Percentiles rank a stretch among this genome's conserved stretches.
phyloP scores from a whole-genome alignment of 2,329 filamentous ascomycete species.

The Claviceps humidiphila region DNA sequence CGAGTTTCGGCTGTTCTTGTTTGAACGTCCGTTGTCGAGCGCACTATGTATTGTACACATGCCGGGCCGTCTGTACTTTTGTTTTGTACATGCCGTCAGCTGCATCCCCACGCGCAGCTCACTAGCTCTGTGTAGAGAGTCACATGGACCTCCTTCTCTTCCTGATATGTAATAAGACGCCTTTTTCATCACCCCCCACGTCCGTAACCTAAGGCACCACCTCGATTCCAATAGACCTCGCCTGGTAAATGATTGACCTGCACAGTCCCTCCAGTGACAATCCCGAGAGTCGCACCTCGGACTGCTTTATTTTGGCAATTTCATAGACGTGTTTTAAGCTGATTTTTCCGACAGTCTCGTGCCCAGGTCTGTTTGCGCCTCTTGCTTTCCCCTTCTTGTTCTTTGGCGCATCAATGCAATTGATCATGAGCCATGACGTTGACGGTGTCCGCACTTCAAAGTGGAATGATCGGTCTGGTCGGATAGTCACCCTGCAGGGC shows the following conservation, averaged over 20 bases:
- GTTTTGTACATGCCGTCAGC: not conserved
- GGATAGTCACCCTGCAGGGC: constrained; percentile 81
- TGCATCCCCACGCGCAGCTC: not conserved
- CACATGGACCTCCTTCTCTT: not conserved
- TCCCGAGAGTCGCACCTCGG: constrained; percentile 60
- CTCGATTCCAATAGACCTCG: constrained; percentile 61
- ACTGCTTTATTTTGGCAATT: constrained; percentile 92
- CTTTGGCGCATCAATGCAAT: constrained; percentile 61
- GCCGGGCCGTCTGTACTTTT: not conserved
- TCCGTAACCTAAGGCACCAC: constrained; percentile 44
- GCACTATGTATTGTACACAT: not conserved
- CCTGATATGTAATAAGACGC: too few species aligned
- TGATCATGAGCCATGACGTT: constrained; percentile 80
- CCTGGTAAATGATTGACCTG: constrained; percentile 60
- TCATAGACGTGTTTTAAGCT: constrained; percentile 94
- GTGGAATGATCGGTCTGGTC: constrained; percentile 81
- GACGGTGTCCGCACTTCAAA: constrained; percentile 91
- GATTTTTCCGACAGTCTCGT: constrained; percentile 69
- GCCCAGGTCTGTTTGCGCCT: constrained; percentile 61
- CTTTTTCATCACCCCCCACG: not conserved
- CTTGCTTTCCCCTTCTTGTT: constrained; percentile 65
- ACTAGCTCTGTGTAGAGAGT: not conserved
- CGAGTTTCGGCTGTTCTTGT: too few species aligned
- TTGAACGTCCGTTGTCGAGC: too few species aligned
- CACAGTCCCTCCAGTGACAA: constrained; percentile 58